Evolutionary conservation across 345 rosid species (phyloP), one percentile per base, ranked within the genome.

Genomic region (Citrus australasica): DNA sequence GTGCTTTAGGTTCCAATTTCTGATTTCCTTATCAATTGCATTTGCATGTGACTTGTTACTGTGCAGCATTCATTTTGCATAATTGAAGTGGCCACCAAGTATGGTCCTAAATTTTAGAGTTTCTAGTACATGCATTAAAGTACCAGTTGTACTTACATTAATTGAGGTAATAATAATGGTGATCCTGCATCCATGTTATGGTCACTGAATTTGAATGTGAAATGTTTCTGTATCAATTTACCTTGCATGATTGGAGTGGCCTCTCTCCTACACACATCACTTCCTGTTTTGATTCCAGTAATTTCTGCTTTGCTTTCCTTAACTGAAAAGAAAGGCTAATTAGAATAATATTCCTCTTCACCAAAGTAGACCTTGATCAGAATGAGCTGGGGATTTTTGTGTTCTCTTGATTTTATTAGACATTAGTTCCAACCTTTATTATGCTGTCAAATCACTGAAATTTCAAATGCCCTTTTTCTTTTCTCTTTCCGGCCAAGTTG

Each of bases 31-130:
- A 14, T 46, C 59, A 46, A 46, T 66, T 67, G 63, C 78, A 48
- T 72, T 78, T 78, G 77, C 80, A 27, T 69, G 73, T 69, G 81
- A 58, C 62, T 61, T 69, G 59, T 40, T 63, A n/a, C 40, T 73
- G 55, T 71, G 35, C 63, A 56, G 55, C 60, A 79, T 65, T 61
- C 60, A 38, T 61, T 70, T 58, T 37, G 69, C 60, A 33, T 59
- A 63, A 42, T 71, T 65, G 73, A 66, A 78, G 35, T 79, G 85
- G 73, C 77, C 82, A 67, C 38, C 33, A 48, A 76, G 59, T 51
- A 51, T 76, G 78, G 72, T 71, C 63, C 73, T 73, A 62, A 27
- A 56, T 66, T 42, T 76, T 66, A 27, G 64, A 68, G 51, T 64
- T 59, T 73, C 65, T 40, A 68, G 62, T 80, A 25, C 51, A 59